Conservation (phyloP, 2,329 filamentous ascomycete species). For the Colletotrichum lentis region DNA sequence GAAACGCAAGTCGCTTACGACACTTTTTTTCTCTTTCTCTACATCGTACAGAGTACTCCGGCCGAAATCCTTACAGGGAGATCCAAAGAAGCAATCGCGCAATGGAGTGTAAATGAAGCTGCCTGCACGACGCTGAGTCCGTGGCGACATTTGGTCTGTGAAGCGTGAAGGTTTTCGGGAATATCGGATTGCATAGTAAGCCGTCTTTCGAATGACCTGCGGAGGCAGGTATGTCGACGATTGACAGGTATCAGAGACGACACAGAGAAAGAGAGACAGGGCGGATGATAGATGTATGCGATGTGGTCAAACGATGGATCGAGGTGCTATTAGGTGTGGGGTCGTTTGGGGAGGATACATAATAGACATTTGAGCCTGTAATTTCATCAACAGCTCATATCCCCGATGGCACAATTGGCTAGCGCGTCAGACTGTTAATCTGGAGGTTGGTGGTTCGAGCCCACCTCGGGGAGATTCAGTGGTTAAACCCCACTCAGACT, state of each 20-base stretch:
- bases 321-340: too few relatives aligned
- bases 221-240: neutral
- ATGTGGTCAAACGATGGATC: too few relatives aligned
- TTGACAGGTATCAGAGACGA: neutral
- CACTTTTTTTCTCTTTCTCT: neutral
- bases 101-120: too few relatives aligned
- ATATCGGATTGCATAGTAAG: neutral
- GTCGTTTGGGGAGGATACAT: too few relatives aligned
- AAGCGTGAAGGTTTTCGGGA: neutral
- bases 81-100: neutral
- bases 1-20: neutral
- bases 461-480: conserved; percentile 29
- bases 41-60: too few relatives aligned
- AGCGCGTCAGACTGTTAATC: conserved; percentile 39
- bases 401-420: conserved; percentile 38
- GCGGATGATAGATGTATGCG: too few relatives aligned
- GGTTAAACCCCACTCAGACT: neutral
- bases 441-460: conserved; percentile 38
- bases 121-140: neutral
- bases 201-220: neutral
- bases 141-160: neutral
- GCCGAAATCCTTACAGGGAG: neutral
- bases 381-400: neutral
- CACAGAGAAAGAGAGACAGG: neutral
- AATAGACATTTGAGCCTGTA: accelerated